A percentile compares a stretch with the other conserved stretches of the same genome.
These are phyloP conservation scores for Cryptosporidium meleagridis DNA, from an alignment of 169 alveolate species.

Conservation along the genomic window DNA sequence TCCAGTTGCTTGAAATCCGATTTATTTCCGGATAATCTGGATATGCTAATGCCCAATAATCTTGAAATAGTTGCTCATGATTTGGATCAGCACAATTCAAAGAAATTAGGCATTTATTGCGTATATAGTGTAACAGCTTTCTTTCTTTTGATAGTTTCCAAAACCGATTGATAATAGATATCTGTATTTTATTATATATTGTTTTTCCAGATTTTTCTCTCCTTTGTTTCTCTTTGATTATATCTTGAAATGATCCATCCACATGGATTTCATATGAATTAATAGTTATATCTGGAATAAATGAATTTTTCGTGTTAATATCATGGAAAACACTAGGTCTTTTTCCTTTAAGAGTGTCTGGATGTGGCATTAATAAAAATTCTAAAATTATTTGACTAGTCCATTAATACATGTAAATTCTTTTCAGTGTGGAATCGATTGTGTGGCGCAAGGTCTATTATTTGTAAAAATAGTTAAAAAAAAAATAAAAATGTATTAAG, in stretches of 20 bases:
- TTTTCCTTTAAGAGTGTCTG: not conserved
- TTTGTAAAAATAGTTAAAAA: not conserved
- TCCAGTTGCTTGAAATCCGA: conserved; percentile 54
- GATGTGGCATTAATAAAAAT: not conserved
- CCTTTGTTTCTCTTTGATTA: not conserved
- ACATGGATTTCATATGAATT: not conserved
- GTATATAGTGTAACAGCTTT: not conserved
- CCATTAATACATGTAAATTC: not conserved
- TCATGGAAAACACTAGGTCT: not conserved
- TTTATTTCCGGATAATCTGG: conserved; percentile 65
- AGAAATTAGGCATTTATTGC: conserved; percentile 39
- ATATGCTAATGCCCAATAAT: conserved; percentile 68
- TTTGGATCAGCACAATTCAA: conserved; percentile 35
- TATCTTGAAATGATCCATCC: conserved; percentile 16
- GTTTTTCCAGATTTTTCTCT: conserved; percentile 7
- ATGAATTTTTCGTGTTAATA: conserved; percentile 9
- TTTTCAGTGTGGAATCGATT: not conserved
- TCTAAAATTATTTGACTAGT: not conserved
- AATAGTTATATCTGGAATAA: conserved; percentile 44
- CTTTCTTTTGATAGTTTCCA: conserved; percentile 31
- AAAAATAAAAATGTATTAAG: not conserved
- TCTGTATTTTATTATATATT: conserved; percentile 4
- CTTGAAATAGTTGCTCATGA: conserved; percentile 61
- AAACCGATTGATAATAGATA: not conserved
- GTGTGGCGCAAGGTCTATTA: conserved; percentile 11